Conservation (phyloP, 1,284 basidiomycete genomes). For the Pterulicium gracile region DNA sequence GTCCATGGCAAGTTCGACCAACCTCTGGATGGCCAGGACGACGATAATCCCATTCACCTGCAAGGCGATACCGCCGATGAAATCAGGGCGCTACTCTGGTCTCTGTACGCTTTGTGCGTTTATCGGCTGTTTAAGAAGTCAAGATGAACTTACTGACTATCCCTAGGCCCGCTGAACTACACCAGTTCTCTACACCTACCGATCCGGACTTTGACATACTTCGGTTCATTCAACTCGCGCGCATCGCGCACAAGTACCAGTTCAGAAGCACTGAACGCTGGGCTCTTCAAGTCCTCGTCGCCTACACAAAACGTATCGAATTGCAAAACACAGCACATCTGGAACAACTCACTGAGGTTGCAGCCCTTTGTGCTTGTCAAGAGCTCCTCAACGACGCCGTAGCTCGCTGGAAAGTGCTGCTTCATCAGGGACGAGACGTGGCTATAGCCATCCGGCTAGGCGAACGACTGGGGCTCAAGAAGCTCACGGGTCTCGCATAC, state of each 20-base stretch:
- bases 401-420: slow-evolving; percentile 28
- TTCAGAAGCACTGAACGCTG: slow-evolving; percentile 39
- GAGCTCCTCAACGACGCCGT: slow-evolving; percentile 29
- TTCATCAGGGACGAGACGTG: slow-evolving; percentile 30
- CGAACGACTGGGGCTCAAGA: slow-evolving; percentile 30
- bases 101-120: slow-evolving; percentile 39
- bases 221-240: slow-evolving; percentile 34
- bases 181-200: slow-evolving; percentile 17
- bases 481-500: slow-evolving; percentile 29
- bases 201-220: slow-evolving; percentile 25
- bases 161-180: slow-evolving; percentile 36
- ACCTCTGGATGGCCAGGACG: slow-evolving; percentile 28
- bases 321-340: slow-evolving; percentile 12
- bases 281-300: slow-evolving; percentile 32
- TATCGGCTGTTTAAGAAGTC: too few relatives aligned
- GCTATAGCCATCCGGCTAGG: slow-evolving; percentile 29
- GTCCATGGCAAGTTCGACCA: slow-evolving; percentile 16
- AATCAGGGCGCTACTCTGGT: slow-evolving; percentile 35
- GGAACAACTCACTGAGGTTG: slow-evolving; percentile 32
- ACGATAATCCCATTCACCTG: slow-evolving; percentile 36
- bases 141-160: too few relatives aligned
- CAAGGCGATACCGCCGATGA: slow-evolving; percentile 35
- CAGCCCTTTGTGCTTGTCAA: slow-evolving; percentile 31
- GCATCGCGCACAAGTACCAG: slow-evolving; percentile 46
- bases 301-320: slow-evolving; percentile 21